Evolutionary conservation across 768 basidiomycete species (phyloP).

Genomic region (Tephrocybe sp.): DNA sequence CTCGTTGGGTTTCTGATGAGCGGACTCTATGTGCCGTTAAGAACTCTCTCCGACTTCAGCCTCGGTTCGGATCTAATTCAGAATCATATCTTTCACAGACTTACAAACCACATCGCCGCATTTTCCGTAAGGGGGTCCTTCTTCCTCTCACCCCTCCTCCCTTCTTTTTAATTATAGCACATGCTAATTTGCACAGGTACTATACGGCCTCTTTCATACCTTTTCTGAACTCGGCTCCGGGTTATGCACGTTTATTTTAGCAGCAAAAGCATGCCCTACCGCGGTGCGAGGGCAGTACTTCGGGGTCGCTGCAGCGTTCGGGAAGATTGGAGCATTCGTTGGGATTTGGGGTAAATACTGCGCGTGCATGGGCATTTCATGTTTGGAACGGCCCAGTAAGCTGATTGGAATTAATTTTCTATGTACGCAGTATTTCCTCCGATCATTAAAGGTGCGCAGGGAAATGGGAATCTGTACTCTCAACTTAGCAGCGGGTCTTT

Average conservation of each 20-base stretch:
- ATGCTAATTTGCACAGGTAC: constrained; percentile 39
- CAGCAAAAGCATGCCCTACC: constrained; percentile 80
- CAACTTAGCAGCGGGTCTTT: not conserved
- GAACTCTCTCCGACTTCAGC: constrained; percentile 15
- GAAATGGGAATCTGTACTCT: no score
- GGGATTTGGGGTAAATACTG: constrained; percentile 69
- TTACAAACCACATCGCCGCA: constrained; percentile 64
- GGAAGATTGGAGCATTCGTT: constrained; percentile 82
- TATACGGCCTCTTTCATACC: constrained; percentile 87
- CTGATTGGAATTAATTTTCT: not conserved
- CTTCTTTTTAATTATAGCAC: constrained; percentile 2
- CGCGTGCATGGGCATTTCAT: not conserved
- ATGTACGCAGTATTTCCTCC: constrained; percentile 53
- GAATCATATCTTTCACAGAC: constrained; percentile 25
- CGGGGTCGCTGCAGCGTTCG: constrained; percentile 80
- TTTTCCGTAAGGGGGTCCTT: constrained; percentile 76
- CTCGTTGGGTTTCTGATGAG: constrained; percentile 86
- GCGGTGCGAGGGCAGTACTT: constrained; percentile 84
- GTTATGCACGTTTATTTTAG: constrained; percentile 81
- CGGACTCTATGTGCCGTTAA: constrained; percentile 66
- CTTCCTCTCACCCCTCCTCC: no score
- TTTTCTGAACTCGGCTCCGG: constrained; percentile 90
- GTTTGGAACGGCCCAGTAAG: not conserved
- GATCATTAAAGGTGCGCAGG: constrained; percentile 56
- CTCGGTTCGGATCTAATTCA: not conserved